Base-by-base conservation (phyloP, 2,329 filamentous ascomycete species). In the Fusarium sp. region DNA sequence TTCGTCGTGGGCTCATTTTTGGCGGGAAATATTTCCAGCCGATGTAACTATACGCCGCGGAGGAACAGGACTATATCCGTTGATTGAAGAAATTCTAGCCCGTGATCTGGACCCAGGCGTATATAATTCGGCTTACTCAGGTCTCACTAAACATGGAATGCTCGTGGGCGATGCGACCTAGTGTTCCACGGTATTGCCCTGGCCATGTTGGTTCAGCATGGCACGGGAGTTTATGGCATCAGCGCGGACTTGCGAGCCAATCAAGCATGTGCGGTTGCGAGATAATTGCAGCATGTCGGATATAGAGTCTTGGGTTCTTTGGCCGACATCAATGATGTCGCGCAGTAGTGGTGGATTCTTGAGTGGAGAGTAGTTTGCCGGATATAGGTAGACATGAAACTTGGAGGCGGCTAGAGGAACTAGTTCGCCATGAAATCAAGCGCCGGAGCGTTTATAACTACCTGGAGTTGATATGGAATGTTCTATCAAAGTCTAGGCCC, bases 61-160 rank as follows among this genome's bases (percentile, higher is more conserved):
- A 38, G 15, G 29, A 35, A 33, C 23, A 42, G 35, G 11, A 23
- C 11, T 8, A 20, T n/a, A 21, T 6, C 10, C 10, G 5, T 10
- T 28, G 8, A 21, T 9, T 2, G n/a, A n/a, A n/a, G n/a, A 24
- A 20, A 15, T 20, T 28, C 33, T 28, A n/a, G 52, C 9, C 20
- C 23, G 16, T 10, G 20, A 29, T 20, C n/a, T 28, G 47, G 10
- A 18, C 11, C 26, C 15, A 31, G 23, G 49, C n/a, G 42, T 15
- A 29, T 24, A 23, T 37, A 20, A 18, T 20, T 16, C 18, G 21
- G 50, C 38, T 46, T 46, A 33, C 21, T 54, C 20, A 42, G 29
- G 55, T 57, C 37, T 42, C 47, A 57, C 55, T 31, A 35, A 42
- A 57, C 47, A 54, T 57, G 55, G 47, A n/a, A 28, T 37, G 54